Conservation (phyloP, 129 eudicot species). For the Daucus carota region DH1_v3.0 NC_030387.2:1209501-1210000, state of each 20-base stretch:
- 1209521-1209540: too few relatives aligned
- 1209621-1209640: too few relatives aligned
- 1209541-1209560: too few relatives aligned
- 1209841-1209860: neutral
- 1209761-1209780: slow-evolving; percentile 99
- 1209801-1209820: slow-evolving; percentile 5
- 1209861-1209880: neutral
- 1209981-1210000: neutral
- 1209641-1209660: slow-evolving; percentile 13
- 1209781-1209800: slow-evolving; percentile 16
- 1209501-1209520: too few relatives aligned
- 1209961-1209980: slow-evolving; percentile 11
- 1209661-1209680: slow-evolving; percentile 52
- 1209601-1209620: too few relatives aligned
- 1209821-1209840: slow-evolving; percentile 9
- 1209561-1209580: too few relatives aligned
- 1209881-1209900: neutral
- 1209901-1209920: neutral
- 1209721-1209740: slow-evolving; percentile 96
- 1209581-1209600: too few relatives aligned
- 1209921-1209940: neutral
- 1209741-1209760: slow-evolving; percentile 89
- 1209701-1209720: slow-evolving; percentile 87
- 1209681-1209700: slow-evolving; percentile 97
- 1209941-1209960: neutral